Evolutionary conservation across 2,329 filamentous ascomycete species (phyloP).

Genomic region (Trichothecium roseum): DNA sequence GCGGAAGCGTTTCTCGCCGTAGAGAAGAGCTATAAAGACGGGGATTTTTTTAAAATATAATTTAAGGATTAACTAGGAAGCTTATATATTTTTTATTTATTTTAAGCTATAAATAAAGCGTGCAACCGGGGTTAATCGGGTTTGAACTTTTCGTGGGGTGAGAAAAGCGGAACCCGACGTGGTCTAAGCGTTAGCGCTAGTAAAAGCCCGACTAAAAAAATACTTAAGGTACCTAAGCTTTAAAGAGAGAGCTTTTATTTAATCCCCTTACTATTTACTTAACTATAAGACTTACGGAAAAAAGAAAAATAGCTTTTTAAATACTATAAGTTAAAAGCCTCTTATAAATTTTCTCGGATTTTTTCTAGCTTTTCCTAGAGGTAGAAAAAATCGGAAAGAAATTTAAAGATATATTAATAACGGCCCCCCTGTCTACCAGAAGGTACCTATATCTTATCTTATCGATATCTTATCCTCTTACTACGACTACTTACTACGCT

Average conservation of each 20-base stretch:
- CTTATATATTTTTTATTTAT: background rate
- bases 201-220: no score
- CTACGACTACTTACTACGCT: background rate
- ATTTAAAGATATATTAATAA: background rate
- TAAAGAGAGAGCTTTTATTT: background rate
- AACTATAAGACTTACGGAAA: background rate
- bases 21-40: background rate
- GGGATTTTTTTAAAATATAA: background rate
- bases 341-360: background rate
- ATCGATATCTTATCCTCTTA: background rate
- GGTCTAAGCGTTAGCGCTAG: no score
- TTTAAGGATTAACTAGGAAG: background rate
- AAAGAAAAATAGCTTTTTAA: background rate
- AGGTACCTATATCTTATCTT: background rate
- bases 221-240: no score
- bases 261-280: background rate
- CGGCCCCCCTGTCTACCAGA: background rate
- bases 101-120: no score
- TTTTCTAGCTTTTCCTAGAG: background rate
- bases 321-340: background rate
- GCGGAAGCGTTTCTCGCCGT: no score
- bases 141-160: no score
- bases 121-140: no score
- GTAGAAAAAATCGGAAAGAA: background rate
- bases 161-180: no score